These are phyloP conservation scores for Fraxinus nigra DNA, from an alignment of 305 asterid species.

Conservation along the genomic window DNA sequence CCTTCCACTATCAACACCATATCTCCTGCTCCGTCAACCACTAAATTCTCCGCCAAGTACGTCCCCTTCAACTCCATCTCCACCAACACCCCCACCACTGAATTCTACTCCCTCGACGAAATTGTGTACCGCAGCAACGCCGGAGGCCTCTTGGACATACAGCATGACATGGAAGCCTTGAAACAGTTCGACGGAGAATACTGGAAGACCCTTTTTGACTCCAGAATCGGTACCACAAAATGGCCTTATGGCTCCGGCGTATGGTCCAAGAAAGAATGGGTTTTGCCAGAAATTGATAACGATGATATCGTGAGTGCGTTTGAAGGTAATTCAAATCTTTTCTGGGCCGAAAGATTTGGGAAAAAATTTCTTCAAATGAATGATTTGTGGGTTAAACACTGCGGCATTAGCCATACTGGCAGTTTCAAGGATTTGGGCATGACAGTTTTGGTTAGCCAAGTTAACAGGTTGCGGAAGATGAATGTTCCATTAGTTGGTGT, in stretches of 20 bases:
- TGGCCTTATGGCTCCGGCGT: constrained; percentile 62
- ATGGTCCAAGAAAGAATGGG: constrained; percentile 54
- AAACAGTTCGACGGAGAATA: constrained; percentile 41
- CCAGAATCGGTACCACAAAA: constrained; percentile 44
- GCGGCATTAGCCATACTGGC: constrained; percentile 53
- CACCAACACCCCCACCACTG: constrained; percentile 26
- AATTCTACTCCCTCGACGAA: constrained; percentile 47
- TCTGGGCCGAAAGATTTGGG: constrained; percentile 51
- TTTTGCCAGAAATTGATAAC: constrained; percentile 35
- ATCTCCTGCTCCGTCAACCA: background rate
- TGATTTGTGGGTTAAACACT: constrained; percentile 51
- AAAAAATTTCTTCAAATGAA: constrained; percentile 33
- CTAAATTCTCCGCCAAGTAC: constrained; percentile 41
- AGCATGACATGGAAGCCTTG: constrained; percentile 44
- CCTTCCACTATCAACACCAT: constrained; percentile 19
- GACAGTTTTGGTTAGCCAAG: constrained; percentile 53
- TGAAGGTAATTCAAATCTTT: constrained; percentile 49
- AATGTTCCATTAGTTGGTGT: constrained; percentile 34
- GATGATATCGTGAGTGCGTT: constrained; percentile 47
- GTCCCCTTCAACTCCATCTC: constrained; percentile 39
- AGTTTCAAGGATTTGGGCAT: constrained; percentile 50
- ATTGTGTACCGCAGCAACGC: constrained; percentile 42
- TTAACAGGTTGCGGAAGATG: constrained; percentile 39
- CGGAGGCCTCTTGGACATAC: constrained; percentile 52
- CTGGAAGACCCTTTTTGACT: constrained; percentile 48